Evolutionary conservation across 1,284 basidiomycete species (phyloP), one percentile per base, ranked within the genome.

Genomic region (Earliella scabrosa): DNA sequence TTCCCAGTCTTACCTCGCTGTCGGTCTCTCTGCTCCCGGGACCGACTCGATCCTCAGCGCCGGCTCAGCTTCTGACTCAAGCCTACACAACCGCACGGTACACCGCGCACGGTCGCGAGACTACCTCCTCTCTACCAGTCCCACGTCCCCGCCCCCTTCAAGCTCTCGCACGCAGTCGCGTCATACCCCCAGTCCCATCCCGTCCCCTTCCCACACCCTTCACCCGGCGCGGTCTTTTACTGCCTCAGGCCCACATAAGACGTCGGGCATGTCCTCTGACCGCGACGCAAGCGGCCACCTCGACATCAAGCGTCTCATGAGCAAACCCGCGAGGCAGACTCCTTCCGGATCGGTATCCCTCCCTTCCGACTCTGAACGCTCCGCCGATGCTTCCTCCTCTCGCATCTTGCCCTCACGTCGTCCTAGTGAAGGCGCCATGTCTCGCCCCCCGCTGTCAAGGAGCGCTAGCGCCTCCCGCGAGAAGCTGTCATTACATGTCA

Each of bases 281-380:
- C 65, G 70, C 29, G 71, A 70, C 23, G 60, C 70, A 9, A 66
- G 64, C 39, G 61, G 68, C 8, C 69, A 68, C 40, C 64, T 75
- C 8, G 73, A 74, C 52, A 63, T 77, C 50, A 77, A 76, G 56
- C 69, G 75, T 18, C 68, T 77, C 7, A 66, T 77, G 50, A 74
- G 73, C 61, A 76, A 75, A 54, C 75, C 75, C 1, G 73, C 74
- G 1, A 59, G 55, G 32, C 67, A 68, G 14, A 63, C 58, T 11
- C 63, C 68, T 8, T 69, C 69, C 11, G 61, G 66, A 34, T 66
- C 68, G 24, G 55, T 69, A 21, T 74, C 73, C n/a, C 54, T 70
- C 4, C 63, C 69, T 23, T 73, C 71, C 10, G 73, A 73, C 61
- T 65, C 71, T 2, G 73, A 74, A 40, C 43, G 50, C 18, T 54